A percentile compares a stretch with the other conserved stretches of the same genome.
These are phyloP conservation scores for Lantana camara DNA, from an alignment of 257 asterid species.

Conservation along the genomic window DNA sequence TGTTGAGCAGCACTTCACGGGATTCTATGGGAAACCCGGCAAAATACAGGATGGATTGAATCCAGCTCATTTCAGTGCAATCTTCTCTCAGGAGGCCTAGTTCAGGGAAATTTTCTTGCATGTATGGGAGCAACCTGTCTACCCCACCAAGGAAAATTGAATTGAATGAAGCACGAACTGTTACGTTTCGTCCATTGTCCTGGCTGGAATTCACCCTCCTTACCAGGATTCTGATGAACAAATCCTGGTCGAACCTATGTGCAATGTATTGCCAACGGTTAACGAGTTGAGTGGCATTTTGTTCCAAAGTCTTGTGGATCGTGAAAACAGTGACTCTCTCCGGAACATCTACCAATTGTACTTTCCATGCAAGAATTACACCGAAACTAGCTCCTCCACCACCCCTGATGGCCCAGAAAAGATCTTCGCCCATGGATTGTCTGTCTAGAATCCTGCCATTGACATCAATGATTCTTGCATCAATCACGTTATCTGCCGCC, in stretches of 20 bases:
- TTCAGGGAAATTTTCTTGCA: constrained; percentile 28
- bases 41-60: constrained; percentile 21
- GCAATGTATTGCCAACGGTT: constrained; percentile 37
- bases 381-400: not conserved
- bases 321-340: not conserved
- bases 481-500: not conserved
- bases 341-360: not conserved
- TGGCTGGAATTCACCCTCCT: constrained; percentile 12
- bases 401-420: not conserved
- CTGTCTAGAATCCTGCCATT: not conserved
- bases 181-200: constrained; percentile 20
- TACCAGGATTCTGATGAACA: constrained; percentile 18
- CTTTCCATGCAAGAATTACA: not conserved
- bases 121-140: constrained; percentile 5
- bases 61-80: constrained; percentile 32
- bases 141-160: constrained; percentile 28
- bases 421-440: not conserved
- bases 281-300: constrained; percentile 4
- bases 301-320: not conserved
- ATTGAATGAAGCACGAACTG: constrained; percentile 18
- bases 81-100: constrained; percentile 25
- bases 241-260: constrained; percentile 19
- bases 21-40: constrained; percentile 14
- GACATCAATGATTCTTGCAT: not conserved
- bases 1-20: constrained; percentile 16